A percentile compares a stretch with the other conserved stretches of the same genome.
phyloP scores from a whole-genome alignment of 331 rosid genomes.

The Pyracantha coccinea region DNA sequence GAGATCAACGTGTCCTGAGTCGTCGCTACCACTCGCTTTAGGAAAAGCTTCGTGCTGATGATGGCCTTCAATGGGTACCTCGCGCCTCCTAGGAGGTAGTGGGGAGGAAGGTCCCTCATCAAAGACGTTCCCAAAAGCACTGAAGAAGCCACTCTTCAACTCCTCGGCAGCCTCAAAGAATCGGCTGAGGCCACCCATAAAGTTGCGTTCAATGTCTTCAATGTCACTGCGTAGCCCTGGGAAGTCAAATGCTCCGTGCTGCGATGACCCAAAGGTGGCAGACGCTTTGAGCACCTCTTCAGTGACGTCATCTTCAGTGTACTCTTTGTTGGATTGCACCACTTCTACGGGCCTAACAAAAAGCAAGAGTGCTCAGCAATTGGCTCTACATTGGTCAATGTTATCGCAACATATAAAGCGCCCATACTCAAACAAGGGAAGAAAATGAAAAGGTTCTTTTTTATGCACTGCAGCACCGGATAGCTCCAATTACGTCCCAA shows the following conservation, averaged over 20 bases:
- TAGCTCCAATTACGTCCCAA: neutral
- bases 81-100: conserved; percentile 33
- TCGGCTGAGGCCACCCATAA: conserved; percentile 44
- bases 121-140: conserved; percentile 32
- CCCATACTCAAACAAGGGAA: neutral
- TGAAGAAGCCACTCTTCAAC: conserved; percentile 50
- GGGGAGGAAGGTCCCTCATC: conserved; percentile 40
- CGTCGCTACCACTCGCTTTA: conserved; percentile 17
- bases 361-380: neutral
- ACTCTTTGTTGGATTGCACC: conserved; percentile 68
- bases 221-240: conserved; percentile 69
- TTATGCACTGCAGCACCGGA: neutral
- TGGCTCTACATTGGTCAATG: neutral
- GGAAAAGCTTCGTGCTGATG: conserved; percentile 23
- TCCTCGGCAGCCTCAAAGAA: conserved; percentile 76
- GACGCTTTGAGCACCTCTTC: conserved; percentile 53
- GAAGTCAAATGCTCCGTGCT: conserved; percentile 38
- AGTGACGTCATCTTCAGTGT: conserved; percentile 76
- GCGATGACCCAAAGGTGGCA: conserved; percentile 31
- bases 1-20: conserved; percentile 38
- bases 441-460: neutral
- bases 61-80: conserved; percentile 45
- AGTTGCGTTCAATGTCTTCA: conserved; percentile 45
- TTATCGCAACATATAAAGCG: neutral
- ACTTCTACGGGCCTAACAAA: conserved; percentile 66